Conservation (phyloP, 305 asterid species). For the Fraxinus ornus region DNA sequence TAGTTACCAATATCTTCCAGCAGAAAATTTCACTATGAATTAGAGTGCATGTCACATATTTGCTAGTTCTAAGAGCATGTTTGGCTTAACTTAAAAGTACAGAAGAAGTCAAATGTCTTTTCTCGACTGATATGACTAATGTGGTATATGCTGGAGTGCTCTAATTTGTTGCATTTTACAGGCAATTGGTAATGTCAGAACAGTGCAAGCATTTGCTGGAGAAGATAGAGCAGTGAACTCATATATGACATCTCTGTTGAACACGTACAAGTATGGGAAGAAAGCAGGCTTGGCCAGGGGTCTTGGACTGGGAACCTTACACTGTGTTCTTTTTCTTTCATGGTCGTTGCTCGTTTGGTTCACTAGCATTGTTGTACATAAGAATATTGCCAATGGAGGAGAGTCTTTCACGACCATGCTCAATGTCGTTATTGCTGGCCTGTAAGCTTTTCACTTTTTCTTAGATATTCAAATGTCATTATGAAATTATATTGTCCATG, state of each 20-base stretch:
- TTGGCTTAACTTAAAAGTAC: background rate
- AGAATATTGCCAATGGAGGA: constrained; percentile 86
- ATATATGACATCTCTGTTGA: constrained; percentile 56
- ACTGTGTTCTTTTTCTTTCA: constrained; percentile 86
- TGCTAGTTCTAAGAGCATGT: background rate
- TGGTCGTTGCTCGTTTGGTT: constrained; percentile 99
- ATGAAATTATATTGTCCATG: background rate
- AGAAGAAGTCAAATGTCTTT: background rate
- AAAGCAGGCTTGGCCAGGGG: constrained; percentile 96
- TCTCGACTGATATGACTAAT: background rate
- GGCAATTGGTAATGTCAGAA: constrained; percentile 90
- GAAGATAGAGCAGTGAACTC: constrained; percentile 81
- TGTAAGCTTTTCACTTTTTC: constrained; percentile 46
- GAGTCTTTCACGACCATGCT: constrained; percentile 96
- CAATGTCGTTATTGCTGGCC: constrained; percentile 95
- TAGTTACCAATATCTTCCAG: background rate
- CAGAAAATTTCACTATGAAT: background rate
- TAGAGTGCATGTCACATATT: background rate
- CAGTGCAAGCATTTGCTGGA: constrained; percentile 96
- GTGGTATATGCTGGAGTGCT: background rate
- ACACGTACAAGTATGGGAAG: constrained; percentile 73
- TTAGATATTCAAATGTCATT: background rate
- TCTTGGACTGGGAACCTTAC: constrained; percentile 84
- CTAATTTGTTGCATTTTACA: constrained; percentile 22
- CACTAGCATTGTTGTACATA: constrained; percentile 89